phyloP scores from a whole-genome alignment of 2,329 filamentous ascomycete genomes.

The Paecilomyces fulvus region DNA sequence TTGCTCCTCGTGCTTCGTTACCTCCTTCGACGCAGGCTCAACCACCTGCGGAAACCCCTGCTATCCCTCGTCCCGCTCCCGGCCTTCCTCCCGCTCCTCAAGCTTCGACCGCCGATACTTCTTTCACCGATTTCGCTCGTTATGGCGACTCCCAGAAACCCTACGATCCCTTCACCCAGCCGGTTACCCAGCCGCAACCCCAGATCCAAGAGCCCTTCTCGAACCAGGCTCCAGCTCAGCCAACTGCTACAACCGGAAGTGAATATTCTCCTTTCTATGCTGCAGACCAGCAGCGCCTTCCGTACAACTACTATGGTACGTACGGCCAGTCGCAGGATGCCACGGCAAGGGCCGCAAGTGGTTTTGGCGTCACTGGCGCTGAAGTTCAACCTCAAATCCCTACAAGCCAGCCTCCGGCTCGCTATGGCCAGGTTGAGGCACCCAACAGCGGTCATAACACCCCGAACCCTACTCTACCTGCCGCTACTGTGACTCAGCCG shows the following conservation, averaged over 20 bases:
- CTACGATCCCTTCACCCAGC: slow-evolving; percentile 79
- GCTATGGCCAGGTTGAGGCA: slow-evolving; percentile 58
- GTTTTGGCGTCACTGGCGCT: slow-evolving; percentile 56
- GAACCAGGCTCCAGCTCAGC: slow-evolving; percentile 50
- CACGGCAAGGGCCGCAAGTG: slow-evolving; percentile 63
- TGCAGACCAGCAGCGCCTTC: slow-evolving; percentile 62
- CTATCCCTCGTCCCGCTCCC: slow-evolving; percentile 52
- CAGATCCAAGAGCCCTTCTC: slow-evolving; percentile 53
- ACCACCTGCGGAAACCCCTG: slow-evolving; percentile 27
- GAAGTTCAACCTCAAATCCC: slow-evolving; percentile 53
- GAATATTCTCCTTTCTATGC: slow-evolving; percentile 86
- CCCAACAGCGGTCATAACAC: slow-evolving; percentile 87
- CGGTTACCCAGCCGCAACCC: slow-evolving; percentile 53
- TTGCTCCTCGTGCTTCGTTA: slow-evolving; percentile 75
- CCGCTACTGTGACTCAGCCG: slow-evolving; percentile 48
- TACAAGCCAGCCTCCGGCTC: slow-evolving; percentile 67
- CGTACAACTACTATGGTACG: slow-evolving; percentile 64
- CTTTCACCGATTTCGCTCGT: slow-evolving; percentile 46
- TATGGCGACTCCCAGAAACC: slow-evolving; percentile 61
- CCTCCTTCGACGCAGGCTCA: slow-evolving; percentile 53
- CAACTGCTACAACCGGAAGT: slow-evolving; percentile 49
- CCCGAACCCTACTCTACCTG: slow-evolving; percentile 65
- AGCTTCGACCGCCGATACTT: slow-evolving; percentile 40
- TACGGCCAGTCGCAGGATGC: slow-evolving; percentile 67
- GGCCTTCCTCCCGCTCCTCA: slow-evolving; percentile 54